Evolutionary conservation across 1,139 yeast genomes (phyloP), one percentile per base, ranked within the genome.

Genomic region (Lodderomyces jiufengensis): DNA sequence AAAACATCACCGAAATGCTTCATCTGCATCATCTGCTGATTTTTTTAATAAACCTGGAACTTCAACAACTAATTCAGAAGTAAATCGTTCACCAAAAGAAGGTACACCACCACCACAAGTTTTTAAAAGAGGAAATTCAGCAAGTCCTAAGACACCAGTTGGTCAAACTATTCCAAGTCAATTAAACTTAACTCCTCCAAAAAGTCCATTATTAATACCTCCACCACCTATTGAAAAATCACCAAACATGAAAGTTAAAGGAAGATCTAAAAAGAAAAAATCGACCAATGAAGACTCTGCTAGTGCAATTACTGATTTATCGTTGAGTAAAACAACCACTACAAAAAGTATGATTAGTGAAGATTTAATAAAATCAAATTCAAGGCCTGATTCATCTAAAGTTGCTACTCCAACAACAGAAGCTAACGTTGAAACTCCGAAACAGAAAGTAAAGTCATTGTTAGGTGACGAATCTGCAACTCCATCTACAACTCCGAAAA

Each of bases 1-100:
- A 28, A 57, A 52, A 38, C 57, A 55, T 34, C 48, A 47, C 16
- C 41, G 57, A 8, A 37, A 26, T 11, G 30, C 40, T 11, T 35
- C 41, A 10, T 37, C 41, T 5, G 27, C 34, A 7, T 38, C 39
- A 3, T 34, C 38, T 8, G 31, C 31, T 12, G 46, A 37, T 16
- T 38, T 31, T 16, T 27, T 32, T 16, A 9, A 4, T 27, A 14
- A 23, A 20, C 14, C 28, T 12, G 31, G 24, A 6, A 28, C 3
- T 24, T 9, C 15, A n/a, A 20, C 31, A n/a, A 4, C 11, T 5
- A n/a, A 11, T 11, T 5, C 12, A 11, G 12, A 20, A 25, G 8
- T 7, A 8, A 25, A 25, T 12, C 15, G n/a, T n/a, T n/a, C n/a
- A n/a, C 12, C 27, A 9, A 12, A 4, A 5, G 20, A n/a, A 26